phyloP scores from a whole-genome alignment of 257 asterid genomes.

The Scutellaria baicalensis region DNA sequence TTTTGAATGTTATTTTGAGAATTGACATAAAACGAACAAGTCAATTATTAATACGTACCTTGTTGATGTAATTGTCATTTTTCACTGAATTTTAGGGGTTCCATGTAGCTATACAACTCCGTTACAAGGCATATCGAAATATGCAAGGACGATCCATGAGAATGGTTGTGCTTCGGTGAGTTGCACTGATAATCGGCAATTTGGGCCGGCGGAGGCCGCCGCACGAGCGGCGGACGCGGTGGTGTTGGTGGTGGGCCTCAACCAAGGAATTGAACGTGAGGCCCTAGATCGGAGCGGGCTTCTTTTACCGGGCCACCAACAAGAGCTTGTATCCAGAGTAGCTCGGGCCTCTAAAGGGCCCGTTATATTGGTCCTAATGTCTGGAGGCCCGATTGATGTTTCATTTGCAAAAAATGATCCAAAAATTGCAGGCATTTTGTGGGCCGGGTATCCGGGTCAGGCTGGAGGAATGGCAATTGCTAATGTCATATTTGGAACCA shows the following conservation, averaged over 20 bases:
- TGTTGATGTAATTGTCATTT: neutral
- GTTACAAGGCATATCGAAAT: constrained; percentile 68
- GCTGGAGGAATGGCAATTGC: constrained; percentile 92
- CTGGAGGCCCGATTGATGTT: constrained; percentile 84
- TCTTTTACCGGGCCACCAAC: constrained; percentile 77
- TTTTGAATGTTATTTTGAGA: too few relatives aligned
- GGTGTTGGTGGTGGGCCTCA: constrained; percentile 66
- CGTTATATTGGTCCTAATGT: constrained; percentile 56
- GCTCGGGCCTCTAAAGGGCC: constrained; percentile 84
- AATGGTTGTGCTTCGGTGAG: constrained; percentile 45
- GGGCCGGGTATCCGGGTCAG: constrained; percentile 96
- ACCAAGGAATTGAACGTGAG: constrained; percentile 69
- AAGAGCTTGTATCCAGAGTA: constrained; percentile 74
- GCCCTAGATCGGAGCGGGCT: constrained; percentile 53
- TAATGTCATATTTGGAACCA: constrained; percentile 67
- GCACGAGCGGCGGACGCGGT: constrained; percentile 75
- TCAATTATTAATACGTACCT: too few relatives aligned
- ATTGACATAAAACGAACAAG: too few relatives aligned
- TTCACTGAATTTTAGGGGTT: constrained; percentile 27
- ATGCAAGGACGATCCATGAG: constrained; percentile 53
- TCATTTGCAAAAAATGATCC: constrained; percentile 73
- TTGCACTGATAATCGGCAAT: constrained; percentile 34
- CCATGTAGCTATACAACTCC: constrained; percentile 72
- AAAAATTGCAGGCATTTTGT: constrained; percentile 51
- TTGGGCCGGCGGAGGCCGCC: constrained; percentile 62